Conservation (phyloP, 495 filamentous ascomycete genomes). For the Podospora pseudopauciseta region DNA sequence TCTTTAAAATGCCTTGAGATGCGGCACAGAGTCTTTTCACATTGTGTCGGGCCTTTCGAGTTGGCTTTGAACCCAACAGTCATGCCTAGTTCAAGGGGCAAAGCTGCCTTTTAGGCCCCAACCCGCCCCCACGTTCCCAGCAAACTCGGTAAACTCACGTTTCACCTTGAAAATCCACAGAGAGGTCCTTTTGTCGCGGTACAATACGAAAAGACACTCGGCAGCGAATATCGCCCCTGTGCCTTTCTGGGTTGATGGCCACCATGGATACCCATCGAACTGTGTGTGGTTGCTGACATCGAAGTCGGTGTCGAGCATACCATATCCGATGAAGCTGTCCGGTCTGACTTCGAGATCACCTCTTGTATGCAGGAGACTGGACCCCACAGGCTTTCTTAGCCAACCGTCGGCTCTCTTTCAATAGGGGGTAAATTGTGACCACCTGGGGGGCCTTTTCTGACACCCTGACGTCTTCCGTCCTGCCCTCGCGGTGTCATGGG, state of each 20-base stretch:
- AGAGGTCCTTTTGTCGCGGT: not conserved
- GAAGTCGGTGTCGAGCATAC: not conserved
- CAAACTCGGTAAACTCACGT: not conserved
- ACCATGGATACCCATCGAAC: not conserved
- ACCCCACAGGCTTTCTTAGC: not conserved
- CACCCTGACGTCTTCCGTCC: not conserved
- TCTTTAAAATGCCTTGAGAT: not conserved
- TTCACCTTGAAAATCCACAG: not conserved
- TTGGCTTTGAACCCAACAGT: not conserved
- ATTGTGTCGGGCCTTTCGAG: not conserved
- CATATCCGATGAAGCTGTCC: not conserved
- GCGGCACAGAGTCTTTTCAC: not conserved
- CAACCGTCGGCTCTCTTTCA: not conserved
- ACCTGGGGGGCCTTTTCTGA: not conserved
- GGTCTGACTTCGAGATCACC: not conserved
- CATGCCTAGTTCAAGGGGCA: not conserved
- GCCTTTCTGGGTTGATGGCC: not conserved
- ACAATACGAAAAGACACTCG: not conserved
- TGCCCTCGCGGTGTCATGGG: not conserved
- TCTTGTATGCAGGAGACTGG: not conserved
- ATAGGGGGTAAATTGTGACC: not conserved
- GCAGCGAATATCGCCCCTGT: not conserved
- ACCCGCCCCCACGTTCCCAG: not conserved
- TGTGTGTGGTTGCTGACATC: not conserved
- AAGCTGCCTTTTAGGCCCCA: not conserved